Evolutionary conservation across 2,329 filamentous ascomycete genomes (phyloP), one percentile per base, ranked within the genome.

Genomic region (Pseudogymnoascus sp.): DNA sequence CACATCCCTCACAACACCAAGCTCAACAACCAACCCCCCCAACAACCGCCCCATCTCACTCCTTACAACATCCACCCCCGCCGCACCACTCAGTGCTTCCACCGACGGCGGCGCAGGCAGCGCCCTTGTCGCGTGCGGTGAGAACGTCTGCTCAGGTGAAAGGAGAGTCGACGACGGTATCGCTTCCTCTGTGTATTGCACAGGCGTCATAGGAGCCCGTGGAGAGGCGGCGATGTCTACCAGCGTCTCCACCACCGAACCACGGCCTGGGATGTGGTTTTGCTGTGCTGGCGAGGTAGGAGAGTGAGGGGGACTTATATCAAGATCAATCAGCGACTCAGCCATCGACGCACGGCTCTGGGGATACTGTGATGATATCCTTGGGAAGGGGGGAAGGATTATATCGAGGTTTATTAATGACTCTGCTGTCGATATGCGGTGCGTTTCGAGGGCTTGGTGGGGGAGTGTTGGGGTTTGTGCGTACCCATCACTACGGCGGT

Each of bases 181-280:
- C 23, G 2, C 2, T 23, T 23, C 23, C 23, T 23, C 2, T 23
- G 23, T 23, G 23, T 23, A 23, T 23, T n/a, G n/a, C n/a, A n/a
- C n/a, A n/a, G n/a, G n/a, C 23, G 23, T 23, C 2, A 4, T 23
- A 4, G 23, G 23, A 23, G 23, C 23, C 4, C 2, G 23, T 23
- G n/a, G n/a, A n/a, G n/a, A n/a, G n/a, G n/a, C n/a, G n/a, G n/a
- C n/a, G n/a, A n/a, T n/a, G 6, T 37, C 36, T 6, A 37, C n/a
- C 13, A 37, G 6, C 13, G 36, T 14, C 13, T 37, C 36, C 13
- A 7, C 36, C 2, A 37, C 13, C 4, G 36, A 37, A 2, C 6
- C 36, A 37, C 36, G 36, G 6, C 36, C n/a, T 7, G 6, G 83
- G 63, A 80, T 81, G 11, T 14, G 14, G n/a, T 14, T 6, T 37